Conservation (phyloP, 805 yeast genomes). For the Nakazawaea ishiwadae region DNA sequence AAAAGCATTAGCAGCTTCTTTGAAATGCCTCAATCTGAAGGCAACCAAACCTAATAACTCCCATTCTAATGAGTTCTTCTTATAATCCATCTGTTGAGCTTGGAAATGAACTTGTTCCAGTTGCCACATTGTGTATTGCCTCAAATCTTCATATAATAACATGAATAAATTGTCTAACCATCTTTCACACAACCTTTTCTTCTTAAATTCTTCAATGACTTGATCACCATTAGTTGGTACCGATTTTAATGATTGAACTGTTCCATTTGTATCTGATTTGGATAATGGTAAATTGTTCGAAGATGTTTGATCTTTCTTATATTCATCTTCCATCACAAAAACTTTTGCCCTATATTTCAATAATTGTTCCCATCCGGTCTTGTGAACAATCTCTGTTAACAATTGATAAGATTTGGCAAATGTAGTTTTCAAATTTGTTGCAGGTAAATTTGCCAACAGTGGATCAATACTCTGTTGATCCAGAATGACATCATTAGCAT, state of each 20-base stretch:
- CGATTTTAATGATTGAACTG: conserved; percentile 13
- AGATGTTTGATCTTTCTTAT: conserved; percentile 32
- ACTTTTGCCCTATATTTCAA: conserved; percentile 55
- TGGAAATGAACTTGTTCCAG: conserved; percentile 86
- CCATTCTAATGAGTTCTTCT: conserved; percentile 84
- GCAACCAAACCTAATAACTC: conserved; percentile 87
- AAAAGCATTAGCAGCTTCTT: conserved; percentile 86
- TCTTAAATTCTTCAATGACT: conserved; percentile 42
- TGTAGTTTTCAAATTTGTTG: conserved; percentile 59
- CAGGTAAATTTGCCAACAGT: conserved; percentile 57
- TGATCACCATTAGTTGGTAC: conserved; percentile 9
- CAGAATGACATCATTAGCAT: conserved; percentile 55
- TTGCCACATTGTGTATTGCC: conserved; percentile 88
- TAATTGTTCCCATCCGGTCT: conserved; percentile 70
- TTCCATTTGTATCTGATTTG: conserved; percentile 10
- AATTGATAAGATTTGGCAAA: conserved; percentile 55
- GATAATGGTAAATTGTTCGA: conserved; percentile 3
- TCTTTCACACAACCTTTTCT: conserved; percentile 65
- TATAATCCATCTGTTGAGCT: conserved; percentile 77
- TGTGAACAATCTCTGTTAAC: conserved; percentile 59
- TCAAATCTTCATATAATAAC: conserved; percentile 66
- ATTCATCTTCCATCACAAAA: conserved; percentile 68
- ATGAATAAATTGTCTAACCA: conserved; percentile 71
- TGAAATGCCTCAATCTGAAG: conserved; percentile 74
- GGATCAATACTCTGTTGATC: conserved; percentile 69